Evolutionary conservation across 1,284 basidiomycete species (phyloP), one percentile per base, ranked within the genome.

Genomic region (Malassezia slooffiae): DNA sequence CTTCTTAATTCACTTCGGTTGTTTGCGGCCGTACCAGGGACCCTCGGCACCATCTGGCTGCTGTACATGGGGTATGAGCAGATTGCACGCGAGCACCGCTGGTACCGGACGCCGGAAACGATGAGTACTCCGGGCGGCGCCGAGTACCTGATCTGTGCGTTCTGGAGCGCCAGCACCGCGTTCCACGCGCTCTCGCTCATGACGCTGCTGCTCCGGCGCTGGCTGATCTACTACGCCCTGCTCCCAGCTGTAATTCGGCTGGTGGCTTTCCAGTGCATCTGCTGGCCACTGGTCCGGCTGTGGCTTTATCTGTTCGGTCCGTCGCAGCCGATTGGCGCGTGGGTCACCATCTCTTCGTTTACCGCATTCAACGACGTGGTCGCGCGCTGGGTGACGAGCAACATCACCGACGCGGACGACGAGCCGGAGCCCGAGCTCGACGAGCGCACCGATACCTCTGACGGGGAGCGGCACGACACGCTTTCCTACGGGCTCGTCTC

Each of bases 241-340:
- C 71, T 84, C 20, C 76, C 85, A 2, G 83, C 85, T 3, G 77
- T 88, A 41, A 82, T 88, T 58, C 79, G 85, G 9, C 78, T 88
- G 3, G 75, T 87, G 34, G 83, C 81, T 0, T 73, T 88, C 1
- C 85, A 88, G 70, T 81, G 82, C 7, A 85, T 87, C 48, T 72
- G 84, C 67, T 88, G 85, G 85, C 83, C 84, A 2, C 80, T 84
- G 8, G 86, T 85, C 6, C 82, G 85, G 48, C 68, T 83, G 26
- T 85, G 82, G 1, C 76, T 87, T 16, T 75, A 73, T 29, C 68
- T 85, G 31, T 75, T 85, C 47, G 78, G 80, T 29, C 74, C 78
- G 43, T 71, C 73, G 39, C 75, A 84, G 9, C 85, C 85, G 0
- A 75, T 81, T 11, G 72, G 79, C 3, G 80, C 79, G 41, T 88